Base-by-base conservation (phyloP, 2,329 filamentous ascomycete species). In the Fusarium aywerte region DNA sequence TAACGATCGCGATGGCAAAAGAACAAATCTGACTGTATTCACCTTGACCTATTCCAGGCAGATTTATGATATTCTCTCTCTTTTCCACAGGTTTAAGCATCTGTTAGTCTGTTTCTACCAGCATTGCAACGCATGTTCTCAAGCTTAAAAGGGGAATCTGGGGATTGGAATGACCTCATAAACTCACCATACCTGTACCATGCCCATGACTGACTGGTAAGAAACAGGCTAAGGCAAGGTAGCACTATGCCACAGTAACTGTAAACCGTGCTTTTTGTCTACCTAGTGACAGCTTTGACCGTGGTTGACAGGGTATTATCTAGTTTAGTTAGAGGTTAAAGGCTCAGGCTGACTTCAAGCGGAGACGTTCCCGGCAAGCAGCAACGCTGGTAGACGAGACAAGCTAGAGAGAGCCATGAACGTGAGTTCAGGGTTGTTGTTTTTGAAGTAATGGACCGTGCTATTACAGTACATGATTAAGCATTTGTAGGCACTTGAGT, bases 141-240 rank as follows among this genome's bases (percentile, higher is more conserved):
- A 36, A 51, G 38, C 42, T 44, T 31, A 44, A 63, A 45, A 40
- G 62, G 50, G 45, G 31, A 68, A 68, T 40, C 65, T 57, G 60
- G 65, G 65, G 65, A 68, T 55, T 62, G 49, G 65, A 65, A 60
- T 68, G 65, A 68, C 65, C 65, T 68, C 65, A 68, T 60, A 50
- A 56, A 47, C 51, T 62, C 54, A 47, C 42, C 31, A 38, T 65
- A 20, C 16, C 31, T 43, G 32, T 49, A 49, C 45, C 32, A n/a
- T 49, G 32, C n/a, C 40, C 31, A 36, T 35, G 32, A 38, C 32
- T 25, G 35, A 53, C 36, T 47, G 42, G 64, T 52, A 50, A 67
- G 64, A 55, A 64, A 59, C 48, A 52, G 36, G 52, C 47, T 58
- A 43, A 29, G 25, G 48, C 35, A 40, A 31, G 48, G 47, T 53